These are phyloP conservation scores for Fusarium sp. DNA, from an alignment of 2,329 filamentous ascomycete species.

Conservation along the genomic window DNA sequence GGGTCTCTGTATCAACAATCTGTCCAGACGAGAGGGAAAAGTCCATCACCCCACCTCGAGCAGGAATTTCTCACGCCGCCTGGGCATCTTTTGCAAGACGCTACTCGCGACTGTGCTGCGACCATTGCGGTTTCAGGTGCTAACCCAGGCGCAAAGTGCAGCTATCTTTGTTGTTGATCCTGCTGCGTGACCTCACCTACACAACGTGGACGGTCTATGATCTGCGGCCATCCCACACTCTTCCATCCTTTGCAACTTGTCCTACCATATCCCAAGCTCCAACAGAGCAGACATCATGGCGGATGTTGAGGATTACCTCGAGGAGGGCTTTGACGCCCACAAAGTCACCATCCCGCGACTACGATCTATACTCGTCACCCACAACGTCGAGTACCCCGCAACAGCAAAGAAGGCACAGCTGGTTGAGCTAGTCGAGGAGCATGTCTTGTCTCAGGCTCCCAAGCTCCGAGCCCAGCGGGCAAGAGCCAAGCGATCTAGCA, in stretches of 20 bases:
- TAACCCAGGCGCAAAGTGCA: slow-evolving; percentile 1
- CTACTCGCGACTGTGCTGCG: slow-evolving; percentile 7
- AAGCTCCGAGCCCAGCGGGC: slow-evolving; percentile 81
- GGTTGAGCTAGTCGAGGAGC: slow-evolving; percentile 82
- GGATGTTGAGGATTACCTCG: slow-evolving; percentile 84
- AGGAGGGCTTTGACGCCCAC: slow-evolving; percentile 86
- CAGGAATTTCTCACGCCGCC: slow-evolving; percentile 14
- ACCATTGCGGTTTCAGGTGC: neutral
- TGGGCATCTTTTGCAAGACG: neutral
- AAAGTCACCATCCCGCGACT: slow-evolving; percentile 88
- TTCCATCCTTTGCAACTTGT: slow-evolving; percentile 11
- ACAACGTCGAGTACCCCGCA: slow-evolving; percentile 86
- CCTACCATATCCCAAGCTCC: slow-evolving; percentile 13
- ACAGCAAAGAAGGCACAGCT: slow-evolving; percentile 93
- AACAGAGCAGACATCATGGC: slow-evolving; percentile 61
- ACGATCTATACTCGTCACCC: slow-evolving; percentile 89
- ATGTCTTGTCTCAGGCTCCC: slow-evolving; percentile 82
- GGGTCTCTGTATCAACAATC: slow-evolving; percentile 45
- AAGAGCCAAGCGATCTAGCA: slow-evolving; percentile 85
- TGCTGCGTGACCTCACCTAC: neutral
- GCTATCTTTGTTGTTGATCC: slow-evolving; percentile 30
- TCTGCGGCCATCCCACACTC: slow-evolving; percentile 32
- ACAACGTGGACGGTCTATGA: slow-evolving; percentile 24
- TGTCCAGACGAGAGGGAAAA: slow-evolving; percentile 33
- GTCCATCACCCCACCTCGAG: slow-evolving; percentile 37